Base-by-base conservation (phyloP, 257 asterid genomes). In the Lycium ferocissimum region DNA sequence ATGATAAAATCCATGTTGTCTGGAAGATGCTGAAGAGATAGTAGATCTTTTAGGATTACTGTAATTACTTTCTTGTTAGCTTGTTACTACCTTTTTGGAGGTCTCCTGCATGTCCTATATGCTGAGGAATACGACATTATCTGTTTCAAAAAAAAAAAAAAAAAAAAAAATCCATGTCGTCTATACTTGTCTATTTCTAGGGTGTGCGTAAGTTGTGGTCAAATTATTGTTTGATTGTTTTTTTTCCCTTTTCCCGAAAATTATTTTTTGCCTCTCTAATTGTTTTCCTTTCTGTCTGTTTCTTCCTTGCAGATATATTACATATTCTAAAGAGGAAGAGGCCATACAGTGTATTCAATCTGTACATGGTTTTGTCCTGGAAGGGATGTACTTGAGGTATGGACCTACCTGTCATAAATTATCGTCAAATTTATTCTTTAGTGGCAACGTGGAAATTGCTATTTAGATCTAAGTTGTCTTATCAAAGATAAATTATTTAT, bases 281-380 rank as follows among this genome's bases (percentile, higher is more conserved):
- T 85, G 38, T 47, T 83, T 79, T 43, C 18, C 38, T 9, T 14
- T n/a, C n/a, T 73, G 79, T 83, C 76, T 6, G 43, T 72, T 43
- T 33, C 54, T 54, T 58, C 85, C 80, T 85, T 75, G 85, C 90
- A 96, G 99, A 89, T 96, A 96, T 92, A 89, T 94, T 84, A 96
- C 99, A 45, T 96, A 89, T 87, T 91, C 97, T 15, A 94, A 89
- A 85, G 98, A 96, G 91, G 98, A 96, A 89, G 99, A 96, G 88
- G 99, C 99, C 53, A 86, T 96, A 54, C 91, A 92, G 79, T 96
- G 99, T 89, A 94, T 96, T 89, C 95, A 95, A 83, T 92, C 92
- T 80, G 98, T 96, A 51, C 99, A 96, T 90, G 97, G 99, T 86
- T 96, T 87, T 93, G 90, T 89, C 57, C 91, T 94, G 85, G 99